A percentile compares a stretch with the other conserved stretches of the same genome.
Evolutionary conservation across 2,329 filamentous ascomycete species (phyloP).

Genomic region (Lithohypha guttulata): DNA sequence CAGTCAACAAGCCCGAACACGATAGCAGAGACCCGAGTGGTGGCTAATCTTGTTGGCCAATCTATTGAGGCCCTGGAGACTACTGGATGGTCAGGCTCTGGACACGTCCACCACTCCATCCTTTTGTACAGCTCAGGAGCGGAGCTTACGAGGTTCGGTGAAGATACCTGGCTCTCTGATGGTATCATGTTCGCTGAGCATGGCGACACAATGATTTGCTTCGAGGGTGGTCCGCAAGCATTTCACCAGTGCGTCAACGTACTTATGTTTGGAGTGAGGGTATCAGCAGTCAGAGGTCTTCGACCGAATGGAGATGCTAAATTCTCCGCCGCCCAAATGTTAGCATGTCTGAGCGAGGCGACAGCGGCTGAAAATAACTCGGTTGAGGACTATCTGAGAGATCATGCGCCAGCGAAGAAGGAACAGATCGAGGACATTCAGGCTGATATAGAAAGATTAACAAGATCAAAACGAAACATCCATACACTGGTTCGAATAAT

Average conservation of each 20-base stretch:
- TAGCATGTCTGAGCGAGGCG: not conserved
- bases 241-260: conserved; percentile 6
- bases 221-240: conserved; percentile 7
- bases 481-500: not conserved
- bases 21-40: not conserved
- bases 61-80: conserved; percentile 1
- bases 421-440: not conserved
- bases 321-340: conserved; percentile 4
- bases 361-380: no score
- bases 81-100: conserved; percentile 1
- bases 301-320: not conserved
- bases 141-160: conserved; percentile 6
- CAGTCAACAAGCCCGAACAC: not conserved
- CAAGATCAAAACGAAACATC: not conserved
- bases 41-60: conserved; percentile 5
- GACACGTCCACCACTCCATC: not conserved
- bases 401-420: not conserved
- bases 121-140: not conserved
- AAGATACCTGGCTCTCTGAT: conserved; percentile 8
- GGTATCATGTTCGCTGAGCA: conserved; percentile 1
- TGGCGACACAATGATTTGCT: conserved; percentile 6
- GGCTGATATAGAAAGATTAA: not conserved
- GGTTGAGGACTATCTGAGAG: not conserved
- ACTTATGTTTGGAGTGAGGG: not conserved
- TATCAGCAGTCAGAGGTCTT: conserved; percentile 3